Base-by-base conservation (phyloP, 768 basidiomycete species). In the Tricholoma bakamatsutake region DNA sequence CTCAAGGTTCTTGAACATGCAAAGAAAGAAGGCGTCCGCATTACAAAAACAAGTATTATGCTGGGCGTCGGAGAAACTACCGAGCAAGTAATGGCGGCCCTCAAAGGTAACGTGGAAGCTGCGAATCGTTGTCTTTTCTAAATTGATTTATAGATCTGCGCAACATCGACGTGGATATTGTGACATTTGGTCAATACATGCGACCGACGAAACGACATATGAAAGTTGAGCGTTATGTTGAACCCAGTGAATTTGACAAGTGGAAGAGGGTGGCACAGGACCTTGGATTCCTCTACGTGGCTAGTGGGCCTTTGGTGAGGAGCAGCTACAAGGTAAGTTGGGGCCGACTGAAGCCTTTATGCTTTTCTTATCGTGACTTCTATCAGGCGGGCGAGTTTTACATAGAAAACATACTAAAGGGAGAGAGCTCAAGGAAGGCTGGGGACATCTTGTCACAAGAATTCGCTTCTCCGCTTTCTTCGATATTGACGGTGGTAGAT, bases 121-220 rank as follows among this genome's bases (percentile, higher is more conserved):
- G 10, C 28, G 12, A 2, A 17, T 48, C 15, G 28, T 17, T 17
- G n/a, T 31, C 15, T 5, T 48, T 48, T 48, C 28, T 50, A 30
- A 60, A 50, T 50, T n/a, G 8, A 43, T 56, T 35, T 52, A 46
- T 67, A 98, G 97, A 96, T 60, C 80, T 98, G 6, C 87, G 96
- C 43, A 86, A 85, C 61, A 76, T 84, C 46, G 81, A 93, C 61
- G 95, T 98, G 45, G 96, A 98, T 65, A 96, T 99, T 5, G 93
- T 99, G 28, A 99, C 97, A 1, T 98, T 99, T 67, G 97, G 97
- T 2, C 97, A 99, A 73, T 99, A 99, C 71, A 98, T 99, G 97
- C 88, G 97, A 49, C 97, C 97, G 6, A 98, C 97, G 8, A 98
- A 98, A 71, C 82, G 87, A 28, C 97, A 99, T 71, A 98, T 99